These are phyloP conservation scores for Leccinum subrobustum DNA, from an alignment of 1,284 basidiomycete species.

Conservation along the genomic window DNA sequence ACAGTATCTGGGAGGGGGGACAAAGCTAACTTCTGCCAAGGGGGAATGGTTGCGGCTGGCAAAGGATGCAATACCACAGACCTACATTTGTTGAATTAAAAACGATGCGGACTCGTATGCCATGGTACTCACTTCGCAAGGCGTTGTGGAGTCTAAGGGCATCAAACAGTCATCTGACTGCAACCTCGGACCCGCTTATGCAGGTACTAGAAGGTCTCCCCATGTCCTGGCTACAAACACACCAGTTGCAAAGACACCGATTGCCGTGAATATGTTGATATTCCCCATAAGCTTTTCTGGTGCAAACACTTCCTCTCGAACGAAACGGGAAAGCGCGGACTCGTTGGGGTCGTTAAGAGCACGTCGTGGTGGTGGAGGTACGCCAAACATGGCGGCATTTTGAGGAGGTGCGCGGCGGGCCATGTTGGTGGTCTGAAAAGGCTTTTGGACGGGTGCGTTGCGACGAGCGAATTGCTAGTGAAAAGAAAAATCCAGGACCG, in stretches of 20 bases:
- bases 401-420: conserved; percentile 63
- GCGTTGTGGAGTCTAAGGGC: not conserved
- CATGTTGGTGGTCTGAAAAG: conserved; percentile 40
- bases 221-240: conserved; percentile 64
- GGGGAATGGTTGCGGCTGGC: not conserved
- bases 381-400: conserved; percentile 51
- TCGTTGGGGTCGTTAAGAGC: conserved; percentile 56
- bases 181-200: conserved; percentile 30
- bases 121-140: conserved; percentile 13
- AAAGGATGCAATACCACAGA: conserved; percentile 6
- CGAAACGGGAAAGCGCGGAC: conserved; percentile 54
- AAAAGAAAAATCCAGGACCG: not conserved
- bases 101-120: not conserved
- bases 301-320: conserved; percentile 64
- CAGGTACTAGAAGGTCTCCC: conserved; percentile 73
- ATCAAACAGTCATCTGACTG: not conserved
- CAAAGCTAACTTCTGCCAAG: conserved; percentile 11
- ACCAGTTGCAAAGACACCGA: conserved; percentile 64
- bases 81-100: conserved; percentile 12
- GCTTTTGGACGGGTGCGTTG: not conserved
- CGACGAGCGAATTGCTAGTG: not conserved
- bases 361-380: conserved; percentile 37
- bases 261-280: conserved; percentile 61
- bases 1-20: conserved; percentile 20
- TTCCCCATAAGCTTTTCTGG: conserved; percentile 74